Evolutionary conservation across 225 moss, liverwort and hornwort genomes (phyloP).

Genomic region (Sphagnum tenellum): DNA sequence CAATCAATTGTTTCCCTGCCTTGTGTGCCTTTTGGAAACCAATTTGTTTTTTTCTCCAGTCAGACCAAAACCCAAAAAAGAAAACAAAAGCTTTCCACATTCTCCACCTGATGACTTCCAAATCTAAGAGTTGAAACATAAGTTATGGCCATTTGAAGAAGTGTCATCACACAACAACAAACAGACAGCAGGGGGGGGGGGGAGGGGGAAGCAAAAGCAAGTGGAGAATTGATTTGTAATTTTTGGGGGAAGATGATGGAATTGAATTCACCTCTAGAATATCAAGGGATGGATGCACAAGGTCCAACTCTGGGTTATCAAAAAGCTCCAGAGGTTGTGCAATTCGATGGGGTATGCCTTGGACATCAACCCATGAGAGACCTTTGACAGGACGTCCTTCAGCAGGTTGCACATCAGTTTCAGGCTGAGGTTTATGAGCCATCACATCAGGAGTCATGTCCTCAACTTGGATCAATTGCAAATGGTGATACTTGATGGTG

Average conservation of each 20-base stretch:
- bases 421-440: slow-evolving; percentile 36
- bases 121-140: too few relatives aligned
- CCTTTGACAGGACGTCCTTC: slow-evolving; percentile 25
- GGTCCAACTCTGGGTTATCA: slow-evolving; percentile 59
- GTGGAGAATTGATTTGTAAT: too few relatives aligned
- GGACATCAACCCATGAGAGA: slow-evolving; percentile 19
- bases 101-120: too few relatives aligned
- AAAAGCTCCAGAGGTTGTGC: slow-evolving; percentile 51
- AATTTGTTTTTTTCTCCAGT: not conserved
- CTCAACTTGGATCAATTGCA: slow-evolving; percentile 5
- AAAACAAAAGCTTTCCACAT: too few relatives aligned
- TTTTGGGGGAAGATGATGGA: too few relatives aligned
- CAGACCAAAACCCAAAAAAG: too few relatives aligned
- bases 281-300: slow-evolving; percentile 43
- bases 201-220: too few relatives aligned
- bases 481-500: slow-evolving; percentile 4
- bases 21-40: slow-evolving; percentile 30
- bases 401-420: slow-evolving; percentile 50
- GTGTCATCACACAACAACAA: too few relatives aligned
- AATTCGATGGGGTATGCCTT: slow-evolving; percentile 21
- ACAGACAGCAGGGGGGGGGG: too few relatives aligned
- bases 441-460: slow-evolving; percentile 27
- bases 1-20: slow-evolving; percentile 30
- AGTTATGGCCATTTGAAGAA: too few relatives aligned
- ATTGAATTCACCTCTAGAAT: slow-evolving; percentile 26